Conservation (phyloP, 768 basidiomycete genomes). For the Filobasidium wieringae region DNA sequence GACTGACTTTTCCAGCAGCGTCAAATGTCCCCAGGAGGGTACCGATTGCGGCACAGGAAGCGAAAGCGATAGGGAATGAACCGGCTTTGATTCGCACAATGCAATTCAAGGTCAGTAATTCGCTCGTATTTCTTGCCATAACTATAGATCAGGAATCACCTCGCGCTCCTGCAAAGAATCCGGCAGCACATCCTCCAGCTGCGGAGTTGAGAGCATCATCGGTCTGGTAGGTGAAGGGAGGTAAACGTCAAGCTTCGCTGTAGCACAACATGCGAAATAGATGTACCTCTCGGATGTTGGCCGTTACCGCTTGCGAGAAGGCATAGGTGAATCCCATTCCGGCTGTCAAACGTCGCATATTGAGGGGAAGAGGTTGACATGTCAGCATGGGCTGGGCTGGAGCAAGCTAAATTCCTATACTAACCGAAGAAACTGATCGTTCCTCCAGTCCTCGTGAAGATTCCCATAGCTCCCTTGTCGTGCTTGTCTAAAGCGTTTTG, state of each 20-base stretch:
- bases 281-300: constrained; percentile 56
- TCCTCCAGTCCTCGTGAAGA: constrained; percentile 73
- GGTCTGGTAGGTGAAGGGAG: constrained; percentile 18
- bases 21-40: constrained; percentile 70
- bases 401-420: constrained; percentile 38
- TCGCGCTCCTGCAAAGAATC: constrained; percentile 77
- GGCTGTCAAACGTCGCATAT: constrained; percentile 43
- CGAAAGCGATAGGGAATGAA: constrained; percentile 70
- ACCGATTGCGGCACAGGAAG: constrained; percentile 65
- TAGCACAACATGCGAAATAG: not conserved
- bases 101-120: not conserved
- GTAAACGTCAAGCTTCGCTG: too few relatives aligned
- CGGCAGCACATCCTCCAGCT: constrained; percentile 81
- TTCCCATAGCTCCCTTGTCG: constrained; percentile 67
- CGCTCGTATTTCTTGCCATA: not conserved
- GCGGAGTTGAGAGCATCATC: constrained; percentile 74
- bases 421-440: constrained; percentile 85
- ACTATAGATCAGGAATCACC: constrained; percentile 44
- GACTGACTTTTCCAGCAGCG: constrained; percentile 52
- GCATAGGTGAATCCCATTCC: constrained; percentile 82
- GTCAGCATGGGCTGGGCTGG: not conserved
- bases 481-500: constrained; percentile 72
- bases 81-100: constrained; percentile 47
- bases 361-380: not conserved
- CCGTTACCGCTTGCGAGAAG: constrained; percentile 64